Conservation (phyloP, 495 filamentous ascomycete genomes). For the Astrocystis sublimbata region DNA sequence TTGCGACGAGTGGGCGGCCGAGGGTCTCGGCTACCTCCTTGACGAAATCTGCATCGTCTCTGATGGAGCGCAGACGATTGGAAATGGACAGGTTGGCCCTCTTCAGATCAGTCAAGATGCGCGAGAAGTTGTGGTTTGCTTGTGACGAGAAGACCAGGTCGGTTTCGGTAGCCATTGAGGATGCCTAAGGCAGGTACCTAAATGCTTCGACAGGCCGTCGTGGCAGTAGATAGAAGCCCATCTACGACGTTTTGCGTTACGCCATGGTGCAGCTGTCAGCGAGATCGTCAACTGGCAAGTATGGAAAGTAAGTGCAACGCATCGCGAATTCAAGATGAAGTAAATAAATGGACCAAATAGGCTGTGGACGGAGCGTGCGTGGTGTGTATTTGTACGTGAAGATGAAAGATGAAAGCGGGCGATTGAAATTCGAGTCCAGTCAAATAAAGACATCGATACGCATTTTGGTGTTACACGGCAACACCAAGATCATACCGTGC, state of each 20-base stretch:
- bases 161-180: slow-evolving; percentile 32
- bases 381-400: no score
- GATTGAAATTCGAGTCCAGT: no score
- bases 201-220: no score
- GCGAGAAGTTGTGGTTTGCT: slow-evolving; percentile 56
- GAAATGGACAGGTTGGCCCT: slow-evolving; percentile 72
- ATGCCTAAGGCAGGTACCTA: background rate
- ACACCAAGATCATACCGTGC: no score
- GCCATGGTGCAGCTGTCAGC: slow-evolving; percentile 7
- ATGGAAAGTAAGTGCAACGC: background rate
- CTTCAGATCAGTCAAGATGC: slow-evolving; percentile 60
- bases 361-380: no score
- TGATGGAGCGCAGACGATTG: slow-evolving; percentile 77
- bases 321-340: no score
- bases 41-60: slow-evolving; percentile 68
- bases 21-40: slow-evolving; percentile 51
- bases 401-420: no score
- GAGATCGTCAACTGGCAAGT: background rate
- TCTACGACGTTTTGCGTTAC: no score
- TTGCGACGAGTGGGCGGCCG: slow-evolving; percentile 79
- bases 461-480: no score
- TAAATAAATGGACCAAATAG: no score
- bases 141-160: slow-evolving; percentile 53
- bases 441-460: no score
- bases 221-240: background rate